Evolutionary conservation across 139 green algal species (phyloP).

Genomic region (Coccomyxa sp.): DNA sequence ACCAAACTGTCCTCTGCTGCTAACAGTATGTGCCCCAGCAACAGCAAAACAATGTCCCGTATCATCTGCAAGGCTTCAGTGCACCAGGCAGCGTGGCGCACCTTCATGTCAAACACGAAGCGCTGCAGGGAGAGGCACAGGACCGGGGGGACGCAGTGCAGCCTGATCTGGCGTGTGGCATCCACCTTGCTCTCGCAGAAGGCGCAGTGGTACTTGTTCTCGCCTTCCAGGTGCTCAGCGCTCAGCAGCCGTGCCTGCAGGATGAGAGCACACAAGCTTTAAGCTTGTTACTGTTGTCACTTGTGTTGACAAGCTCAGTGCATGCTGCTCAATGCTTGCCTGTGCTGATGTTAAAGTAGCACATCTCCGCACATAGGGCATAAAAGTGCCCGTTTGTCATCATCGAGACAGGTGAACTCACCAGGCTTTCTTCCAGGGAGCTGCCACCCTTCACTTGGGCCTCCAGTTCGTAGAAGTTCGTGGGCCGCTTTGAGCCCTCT

Average conservation of each 20-base stretch:
- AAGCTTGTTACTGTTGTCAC: too few relatives aligned
- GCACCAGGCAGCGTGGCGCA: too few relatives aligned
- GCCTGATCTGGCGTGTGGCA: conserved; percentile 60
- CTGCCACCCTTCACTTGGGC: conserved; percentile 63
- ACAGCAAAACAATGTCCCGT: background rate
- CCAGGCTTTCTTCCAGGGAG: conserved; percentile 28
- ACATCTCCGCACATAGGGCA: too few relatives aligned
- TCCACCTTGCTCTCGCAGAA: conserved; percentile 62
- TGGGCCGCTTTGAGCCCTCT: conserved; percentile 24
- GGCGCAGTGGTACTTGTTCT: conserved; percentile 85
- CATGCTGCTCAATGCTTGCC: background rate
- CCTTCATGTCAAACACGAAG: conserved; percentile 86
- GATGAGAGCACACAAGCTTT: too few relatives aligned
- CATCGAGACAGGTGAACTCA: too few relatives aligned
- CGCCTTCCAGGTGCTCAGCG: conserved; percentile 66
- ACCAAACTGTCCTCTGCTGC: too few relatives aligned
- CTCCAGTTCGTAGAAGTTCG: conserved; percentile 85
- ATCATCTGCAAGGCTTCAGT: too few relatives aligned
- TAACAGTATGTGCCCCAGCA: background rate
- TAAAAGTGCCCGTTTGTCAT: too few relatives aligned
- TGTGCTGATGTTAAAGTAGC: too few relatives aligned
- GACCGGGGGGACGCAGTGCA: conserved; percentile 71
- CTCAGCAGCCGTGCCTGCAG: conserved; percentile 44
- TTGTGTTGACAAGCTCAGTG: background rate
- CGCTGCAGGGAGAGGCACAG: conserved; percentile 84